These are phyloP conservation scores for Chlamydomonas urium DNA, from an alignment of 139 green algal species.

Conservation along the genomic window DNA sequence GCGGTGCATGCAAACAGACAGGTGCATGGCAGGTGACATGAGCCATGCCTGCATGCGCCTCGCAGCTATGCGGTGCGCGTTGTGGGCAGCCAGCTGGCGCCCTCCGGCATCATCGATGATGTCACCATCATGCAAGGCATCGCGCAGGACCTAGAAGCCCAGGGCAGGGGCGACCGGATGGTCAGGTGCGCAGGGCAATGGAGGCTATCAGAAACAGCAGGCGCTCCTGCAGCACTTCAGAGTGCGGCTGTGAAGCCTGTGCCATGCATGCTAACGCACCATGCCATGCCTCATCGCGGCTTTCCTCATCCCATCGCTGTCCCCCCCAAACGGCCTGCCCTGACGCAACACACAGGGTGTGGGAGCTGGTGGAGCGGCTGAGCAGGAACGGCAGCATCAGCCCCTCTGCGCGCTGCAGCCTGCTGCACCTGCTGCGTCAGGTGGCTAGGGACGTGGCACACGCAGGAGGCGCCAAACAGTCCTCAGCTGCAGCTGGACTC, in stretches of 20 bases:
- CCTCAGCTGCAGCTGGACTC: too few species aligned
- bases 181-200: not conserved
- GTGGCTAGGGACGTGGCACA: not conserved
- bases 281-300: not conserved
- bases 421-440: slow-evolving; percentile 8
- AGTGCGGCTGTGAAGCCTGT: too few species aligned
- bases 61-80: slow-evolving; percentile 6
- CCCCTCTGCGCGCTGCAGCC: not conserved
- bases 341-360: not conserved
- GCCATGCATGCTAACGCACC: too few species aligned
- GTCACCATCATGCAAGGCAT: not conserved
- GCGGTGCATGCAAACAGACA: too few species aligned
- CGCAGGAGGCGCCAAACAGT: too few species aligned
- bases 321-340: not conserved
- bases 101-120: not conserved
- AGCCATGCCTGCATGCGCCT: not conserved
- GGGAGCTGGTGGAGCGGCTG: not conserved
- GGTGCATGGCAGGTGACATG: too few species aligned
- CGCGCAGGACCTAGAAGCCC: not conserved
- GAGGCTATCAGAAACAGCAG: too few species aligned
- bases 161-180: not conserved
- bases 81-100: slow-evolving; percentile 5
- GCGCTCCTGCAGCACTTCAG: too few species aligned
- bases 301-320: not conserved
- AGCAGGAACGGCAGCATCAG: not conserved